Percentiles rank a stretch among this genome's conserved stretches.
These are phyloP conservation scores for Xanthoconium separans DNA, from an alignment of 1,284 basidiomycete species.

Conservation along the genomic window DNA sequence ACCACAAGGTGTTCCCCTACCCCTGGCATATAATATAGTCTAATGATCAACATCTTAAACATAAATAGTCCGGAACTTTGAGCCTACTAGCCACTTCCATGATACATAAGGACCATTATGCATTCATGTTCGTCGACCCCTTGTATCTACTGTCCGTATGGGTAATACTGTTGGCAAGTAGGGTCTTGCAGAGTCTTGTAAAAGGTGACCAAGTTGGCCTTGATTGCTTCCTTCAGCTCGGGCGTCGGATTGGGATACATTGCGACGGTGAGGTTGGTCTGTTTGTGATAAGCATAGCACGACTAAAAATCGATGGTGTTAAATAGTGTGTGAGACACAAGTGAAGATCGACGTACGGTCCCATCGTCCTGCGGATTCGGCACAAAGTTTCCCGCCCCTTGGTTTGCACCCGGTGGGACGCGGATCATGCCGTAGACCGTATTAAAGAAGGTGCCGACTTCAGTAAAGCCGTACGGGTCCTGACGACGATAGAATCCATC, in stretches of 20 bases:
- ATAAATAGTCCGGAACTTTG: too few relatives aligned
- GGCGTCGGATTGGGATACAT: conserved; percentile 22
- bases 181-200: conserved; percentile 18
- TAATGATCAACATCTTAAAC: too few relatives aligned
- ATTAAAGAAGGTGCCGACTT: conserved; percentile 6
- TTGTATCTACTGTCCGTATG: conserved; percentile 1
- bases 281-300: conserved; percentile 23
- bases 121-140: too few relatives aligned
- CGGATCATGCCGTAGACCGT: not conserved
- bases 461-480: conserved; percentile 6
- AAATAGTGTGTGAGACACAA: not conserved
- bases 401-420: conserved; percentile 18
- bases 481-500: conserved; percentile 25
- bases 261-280: conserved; percentile 21
- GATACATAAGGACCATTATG: too few relatives aligned
- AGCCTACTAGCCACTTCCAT: too few relatives aligned
- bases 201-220: conserved; percentile 23
- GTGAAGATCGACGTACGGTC: conserved; percentile 14
- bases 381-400: conserved; percentile 24
- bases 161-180: conserved; percentile 22
- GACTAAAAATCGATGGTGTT: conserved; percentile 3
- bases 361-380: conserved; percentile 10
- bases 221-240: conserved; percentile 25
- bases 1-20: too few relatives aligned
- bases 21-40: too few relatives aligned